Base-by-base conservation (phyloP, 2,329 filamentous ascomycete genomes). In the Paracamarosporium sp. region DNA sequence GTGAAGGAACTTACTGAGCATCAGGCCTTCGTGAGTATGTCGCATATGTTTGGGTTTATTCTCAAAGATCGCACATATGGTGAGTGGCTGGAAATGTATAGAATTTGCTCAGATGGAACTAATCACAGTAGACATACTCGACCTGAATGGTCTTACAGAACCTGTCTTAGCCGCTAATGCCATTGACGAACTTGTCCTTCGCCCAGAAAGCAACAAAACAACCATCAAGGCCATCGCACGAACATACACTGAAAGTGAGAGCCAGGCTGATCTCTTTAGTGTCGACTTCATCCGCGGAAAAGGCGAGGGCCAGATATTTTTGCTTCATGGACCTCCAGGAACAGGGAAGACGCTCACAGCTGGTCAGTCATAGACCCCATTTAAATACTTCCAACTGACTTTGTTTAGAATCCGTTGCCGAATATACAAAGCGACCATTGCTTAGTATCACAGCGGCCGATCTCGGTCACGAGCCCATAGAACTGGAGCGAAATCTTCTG, bases 331-430 rank as follows among this genome's bases (percentile, higher is more conserved):
- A 0, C 93, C 93, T 5, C 95, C 94, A 1, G 94, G 94, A 76
- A 97, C 94, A 5, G 94, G 95, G 68, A 98, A 98, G 83, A 98
- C 94, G 2, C 83, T 98, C 9, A 66, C 75, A n/a, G 65, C 73
- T 28, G 75, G 72, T 73, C 57, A 40, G 61, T 44, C 1, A 6
- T n/a, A 8, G 12, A 8, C 12, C 15, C 31, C 15, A 15, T 25
- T 41, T 30, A 25, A 17, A 20, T 27, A 35, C 17, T 3, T 35
- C 12, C 28, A 12, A 24, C 5, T 43, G 12, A 48, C 24, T 17
- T 46, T 22, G 31, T 40, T 4, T 25, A 62, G 69, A 71, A 52
- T 64, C 58, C 15, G 61, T 67, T 5, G 67, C 69, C 4, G 69
- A 72, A 27, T 61, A 62, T 25, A 66, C 57, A 7, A 35, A 60